Percentiles rank a stretch among this genome's conserved stretches.
These are phyloP conservation scores for Pichia eremophila DNA, from an alignment of 805 yeast genomes.

Conservation along the genomic window DNA sequence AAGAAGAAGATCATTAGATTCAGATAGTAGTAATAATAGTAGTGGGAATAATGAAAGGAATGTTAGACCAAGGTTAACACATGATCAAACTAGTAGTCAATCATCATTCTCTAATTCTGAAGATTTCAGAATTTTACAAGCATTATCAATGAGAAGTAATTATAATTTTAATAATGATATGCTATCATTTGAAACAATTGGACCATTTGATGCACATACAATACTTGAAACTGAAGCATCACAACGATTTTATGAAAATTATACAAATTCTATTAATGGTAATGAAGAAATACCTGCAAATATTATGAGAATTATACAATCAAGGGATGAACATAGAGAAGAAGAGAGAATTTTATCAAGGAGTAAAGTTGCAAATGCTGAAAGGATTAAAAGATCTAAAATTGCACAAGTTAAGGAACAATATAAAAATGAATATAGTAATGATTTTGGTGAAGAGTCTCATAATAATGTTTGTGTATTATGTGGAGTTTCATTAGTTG, in stretches of 20 bases:
- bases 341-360: constrained; percentile 17
- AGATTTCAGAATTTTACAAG: not conserved
- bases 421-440: constrained; percentile 11
- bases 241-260: not conserved
- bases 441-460: constrained; percentile 26
- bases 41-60: not conserved
- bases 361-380: constrained; percentile 11
- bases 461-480: constrained; percentile 39
- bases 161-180: not conserved
- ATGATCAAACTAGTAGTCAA: not conserved
- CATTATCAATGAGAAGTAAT: not conserved
- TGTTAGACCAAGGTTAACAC: not conserved
- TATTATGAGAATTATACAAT: constrained; percentile 22
- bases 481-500: constrained; percentile 68
- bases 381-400: constrained; percentile 11
- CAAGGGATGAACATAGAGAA: constrained; percentile 23
- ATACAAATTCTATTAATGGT: not conserved
- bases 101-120: not conserved
- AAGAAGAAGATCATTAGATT: not conserved
- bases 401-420: constrained; percentile 11
- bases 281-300: constrained; percentile 19
- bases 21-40: not conserved
- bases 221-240: not conserved
- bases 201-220: not conserved
- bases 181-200: not conserved